phyloP scores from a whole-genome alignment of 2,329 filamentous ascomycete genomes.

The Microdochium bolleyi region DNA sequence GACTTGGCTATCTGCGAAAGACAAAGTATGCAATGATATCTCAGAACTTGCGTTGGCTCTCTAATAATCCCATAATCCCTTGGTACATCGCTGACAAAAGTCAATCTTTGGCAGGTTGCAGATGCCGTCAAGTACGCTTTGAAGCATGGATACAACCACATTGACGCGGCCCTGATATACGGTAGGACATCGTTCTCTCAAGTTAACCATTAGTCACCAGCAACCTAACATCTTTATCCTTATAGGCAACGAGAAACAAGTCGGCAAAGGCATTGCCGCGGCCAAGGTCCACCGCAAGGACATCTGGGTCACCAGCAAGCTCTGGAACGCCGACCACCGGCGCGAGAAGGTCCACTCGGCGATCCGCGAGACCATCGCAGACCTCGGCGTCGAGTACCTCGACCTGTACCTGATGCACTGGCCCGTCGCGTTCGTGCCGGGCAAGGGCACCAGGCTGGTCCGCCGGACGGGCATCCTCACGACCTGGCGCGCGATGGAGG shows the following conservation, averaged over 20 bases:
- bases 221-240: neutral
- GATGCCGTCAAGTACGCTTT: constrained; percentile 19
- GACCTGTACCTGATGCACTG: constrained; percentile 44
- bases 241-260: constrained; percentile 40
- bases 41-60: no score
- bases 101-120: constrained; percentile 9
- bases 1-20: constrained; percentile 18
- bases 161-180: constrained; percentile 20
- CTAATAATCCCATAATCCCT: no score
- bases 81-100: no score
- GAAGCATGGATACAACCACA: constrained; percentile 16
- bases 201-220: neutral
- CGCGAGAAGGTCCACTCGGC: constrained; percentile 30
- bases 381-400: constrained; percentile 39
- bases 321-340: constrained; percentile 21
- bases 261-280: constrained; percentile 36
- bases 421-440: constrained; percentile 26
- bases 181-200: constrained; percentile 7
- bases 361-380: constrained; percentile 35
- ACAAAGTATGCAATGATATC: constrained; percentile 9
- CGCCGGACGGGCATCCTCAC: constrained; percentile 20
- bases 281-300: constrained; percentile 41
- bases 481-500: constrained; percentile 53
- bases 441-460: constrained; percentile 16
- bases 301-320: constrained; percentile 39